Evolutionary conservation across 768 basidiomycete genomes (phyloP), one percentile per base, ranked within the genome.

Genomic region (Hortiboletus flavorubellus): DNA sequence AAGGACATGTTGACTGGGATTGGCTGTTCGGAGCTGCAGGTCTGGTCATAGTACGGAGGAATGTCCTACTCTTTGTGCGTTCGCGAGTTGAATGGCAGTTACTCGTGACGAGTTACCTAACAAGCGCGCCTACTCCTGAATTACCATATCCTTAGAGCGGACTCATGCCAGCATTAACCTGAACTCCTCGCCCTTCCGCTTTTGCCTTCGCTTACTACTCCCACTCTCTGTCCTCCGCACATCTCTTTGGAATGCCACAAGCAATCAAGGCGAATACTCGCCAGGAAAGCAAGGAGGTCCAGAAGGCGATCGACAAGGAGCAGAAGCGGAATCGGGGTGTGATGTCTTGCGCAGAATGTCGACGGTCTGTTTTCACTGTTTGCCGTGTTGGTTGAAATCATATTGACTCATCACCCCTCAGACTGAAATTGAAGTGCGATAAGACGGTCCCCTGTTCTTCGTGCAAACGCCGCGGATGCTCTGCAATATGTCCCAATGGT

Each of bases 401-500:
- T 44, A 40, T 29, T 30, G 30, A 58, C 45, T 21, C 21, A n/a
- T 38, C 21, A 3, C 14, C 11, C 16, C 8, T 18, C 61, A 86
- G 85, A 30, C 75, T 88, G 39, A 87, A 87, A 64, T 67, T 87
- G 42, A 87, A 85, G 68, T 90, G 88, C 68, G 86, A 89, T 71
- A 90, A 89, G 70, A 86, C 80, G 4, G 80, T 78, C 12, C 77
- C 76, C 1, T 79, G 78, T 59, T 72, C 76, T 1, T 80, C 77
- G 6, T 86, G 88, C 68, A 87, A 83, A 65, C 81, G 88, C 40
- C 75, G 88, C 60, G 88, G 88, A 30, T 90, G 88, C 63, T 81
- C 84, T 6, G 84, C 84, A 11, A 90, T 91, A 51, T 91, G 89
- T 70, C 87, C 87, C 4, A 89, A 89, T 61, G 87, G 74, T 67